Base-by-base conservation (phyloP, 208 protist genomes). In the Herpetomonas muscarum region DNA sequence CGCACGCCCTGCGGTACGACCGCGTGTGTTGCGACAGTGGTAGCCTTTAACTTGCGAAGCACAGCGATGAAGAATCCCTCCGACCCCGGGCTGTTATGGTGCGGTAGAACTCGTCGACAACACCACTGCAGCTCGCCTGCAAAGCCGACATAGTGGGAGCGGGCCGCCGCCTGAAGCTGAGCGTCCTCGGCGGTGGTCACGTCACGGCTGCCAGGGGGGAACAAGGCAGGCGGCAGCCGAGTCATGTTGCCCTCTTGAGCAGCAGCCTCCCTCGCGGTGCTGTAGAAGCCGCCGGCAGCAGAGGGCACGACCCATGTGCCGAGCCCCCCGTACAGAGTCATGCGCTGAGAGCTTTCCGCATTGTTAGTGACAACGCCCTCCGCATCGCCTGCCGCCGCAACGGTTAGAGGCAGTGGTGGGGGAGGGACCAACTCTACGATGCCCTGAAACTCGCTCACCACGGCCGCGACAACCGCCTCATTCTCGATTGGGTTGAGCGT, bases 401-500 rank as follows among this genome's bases (percentile, higher is more conserved):
- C 36, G 47, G 31, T n/a, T 2, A 30, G 34, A 21, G 17, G 22
- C 53, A 45, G 28, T 1, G 55, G 5, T 6, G 85, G 67, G 5
- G 73, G 78, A 0, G 59, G 37, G 25, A 81, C 66, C n/a, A 91
- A 61, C 61, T 79, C 70, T 50, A 85, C 67, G 12, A 48, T 37
- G 12, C 61, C 76, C 1, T 50, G 55, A 51, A 25, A 62, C 42
- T 72, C 77, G 0, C 64, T 70, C 47, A 96, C 46, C 41, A 91
- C 71, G 19, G 87, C 69, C 19, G 85, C 77, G 25, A 98, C 81
- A 3, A 98, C 94, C 5, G 94, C 94, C 76, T 98, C 96, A 60
- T 98, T 94, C 74, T 98, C 96, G 29, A 98, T 60, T n/a, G 97
- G 97, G 63, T 98, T 98, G 15, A 98, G 62, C 7, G 91, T 96